These are phyloP conservation scores for Naumovozyma dairenensis DNA, from an alignment of 805 yeast species.

Conservation along the genomic window DNA sequence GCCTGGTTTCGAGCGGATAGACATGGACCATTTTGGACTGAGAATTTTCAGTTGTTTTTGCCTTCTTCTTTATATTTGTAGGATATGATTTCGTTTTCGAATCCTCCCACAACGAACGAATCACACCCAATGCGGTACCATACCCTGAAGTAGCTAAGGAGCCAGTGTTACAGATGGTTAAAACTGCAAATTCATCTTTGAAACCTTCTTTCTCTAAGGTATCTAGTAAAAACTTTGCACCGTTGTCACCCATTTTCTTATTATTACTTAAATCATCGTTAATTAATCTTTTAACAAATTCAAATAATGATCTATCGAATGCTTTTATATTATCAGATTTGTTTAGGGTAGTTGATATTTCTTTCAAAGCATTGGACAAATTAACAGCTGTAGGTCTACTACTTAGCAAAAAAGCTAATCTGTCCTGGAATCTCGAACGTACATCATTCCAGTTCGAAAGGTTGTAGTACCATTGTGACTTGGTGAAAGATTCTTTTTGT, in stretches of 20 bases:
- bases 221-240: conserved; percentile 54
- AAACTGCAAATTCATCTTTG: conserved; percentile 61
- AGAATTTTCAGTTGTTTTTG: conserved; percentile 15
- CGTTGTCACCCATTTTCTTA: conserved; percentile 67
- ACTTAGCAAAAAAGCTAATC: conserved; percentile 56
- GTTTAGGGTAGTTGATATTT: conserved; percentile 28
- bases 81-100: conserved; percentile 25
- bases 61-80: conserved; percentile 14
- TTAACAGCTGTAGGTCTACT: conserved; percentile 97
- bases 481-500: conserved; percentile 17
- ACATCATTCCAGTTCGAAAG: conserved; percentile 24
- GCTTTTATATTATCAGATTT: conserved; percentile 19
- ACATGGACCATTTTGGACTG: conserved; percentile 53
- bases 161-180: conserved; percentile 95
- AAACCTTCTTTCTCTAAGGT: conserved; percentile 39
- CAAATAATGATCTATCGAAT: conserved; percentile 27
- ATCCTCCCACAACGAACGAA: conserved; percentile 56
- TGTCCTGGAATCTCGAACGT: conserved; percentile 32
- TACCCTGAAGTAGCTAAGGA: conserved; percentile 95
- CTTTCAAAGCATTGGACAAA: conserved; percentile 55
- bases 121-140: conserved; percentile 92
- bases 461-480: conserved; percentile 27
- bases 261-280: conserved; percentile 76
- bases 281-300: conserved; percentile 46
- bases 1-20: conserved; percentile 88